Evolutionary conservation across 1,284 basidiomycete species (phyloP), one percentile per base, ranked within the genome.

Genomic region (Moesziomyces sp.): DNA sequence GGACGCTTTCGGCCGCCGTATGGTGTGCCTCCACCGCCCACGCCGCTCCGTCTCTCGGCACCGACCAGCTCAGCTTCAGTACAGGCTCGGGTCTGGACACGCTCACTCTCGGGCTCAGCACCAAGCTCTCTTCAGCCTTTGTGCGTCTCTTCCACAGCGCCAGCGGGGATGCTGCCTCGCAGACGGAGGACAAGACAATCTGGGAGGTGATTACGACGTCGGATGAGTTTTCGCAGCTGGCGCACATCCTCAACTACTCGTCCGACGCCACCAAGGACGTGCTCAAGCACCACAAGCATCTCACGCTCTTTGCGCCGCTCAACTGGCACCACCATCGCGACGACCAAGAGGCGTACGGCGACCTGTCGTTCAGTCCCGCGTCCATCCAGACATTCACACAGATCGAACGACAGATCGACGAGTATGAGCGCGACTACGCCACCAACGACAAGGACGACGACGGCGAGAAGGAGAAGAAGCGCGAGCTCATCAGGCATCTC

Each of bases 391-490:
- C 51, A 19, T 76, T 74, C 74, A 52, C 58, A 23, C n/a, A 23
- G 3, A 59, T 78, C 34, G 51, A 71, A 51, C 47, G 52, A 24
- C 67, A 70, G 42, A 71, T 79, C 38, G 56, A 69, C 26, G 60
- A 49, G 13, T 71, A 52, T 23, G 73, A 76, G 43, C 34, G 43
- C 13, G 60, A 67, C 47, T 67, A 26, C 42, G 35, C 43, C 46
- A 11, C 34, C 46, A 28, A 35, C 18, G 52, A 64, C 24, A 54
- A 63, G 21, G 58, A 74, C 19, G 87, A 88, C 66, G 86, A 88
- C 76, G 84, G 87, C 28, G 84, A 86, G 45, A 89, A 88, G 82
- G 86, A 88, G 77, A 85, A 87, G 28, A 78, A 90, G 59, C 87
- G 88, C 74, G 75, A 84, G 69, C 79, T 85, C 56, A 83, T 86